phyloP scores from a whole-genome alignment of 352 stramenopile species.

The Phytopythium montanum region DNA sequence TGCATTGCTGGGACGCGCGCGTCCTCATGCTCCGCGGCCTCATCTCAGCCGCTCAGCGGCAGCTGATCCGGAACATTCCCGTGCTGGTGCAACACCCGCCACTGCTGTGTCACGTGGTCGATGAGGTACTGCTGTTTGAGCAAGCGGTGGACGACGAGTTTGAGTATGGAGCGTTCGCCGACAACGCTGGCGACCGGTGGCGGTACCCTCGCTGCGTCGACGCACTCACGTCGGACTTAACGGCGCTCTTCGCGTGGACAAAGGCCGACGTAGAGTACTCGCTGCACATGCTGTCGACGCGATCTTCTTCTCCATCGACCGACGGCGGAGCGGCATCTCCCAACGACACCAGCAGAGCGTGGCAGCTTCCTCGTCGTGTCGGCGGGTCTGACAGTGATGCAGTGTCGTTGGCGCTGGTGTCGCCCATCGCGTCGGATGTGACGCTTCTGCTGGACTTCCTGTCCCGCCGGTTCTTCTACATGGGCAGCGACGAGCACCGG shows the following conservation, averaged over 20 bases:
- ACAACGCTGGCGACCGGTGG: conserved; percentile 20
- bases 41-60: conserved; percentile 34
- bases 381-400: neutral
- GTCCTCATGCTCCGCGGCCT: conserved; percentile 56
- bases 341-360: conserved; percentile 9
- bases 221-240: conserved; percentile 45
- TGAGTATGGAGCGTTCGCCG: conserved; percentile 49
- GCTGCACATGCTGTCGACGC: conserved; percentile 29
- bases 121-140: conserved; percentile 78
- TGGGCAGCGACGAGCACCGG: conserved; percentile 58
- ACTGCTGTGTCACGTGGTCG: conserved; percentile 66
- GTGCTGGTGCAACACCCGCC: conserved; percentile 39
- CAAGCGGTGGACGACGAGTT: conserved; percentile 56
- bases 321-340: conserved; percentile 5
- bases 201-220: conserved; percentile 58
- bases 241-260: conserved; percentile 67
- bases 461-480: conserved; percentile 54
- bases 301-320: neutral
- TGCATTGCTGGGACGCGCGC: conserved; percentile 57
- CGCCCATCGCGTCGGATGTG: conserved; percentile 31
- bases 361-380: neutral
- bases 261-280: conserved; percentile 55
- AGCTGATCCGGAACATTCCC: conserved; percentile 45
- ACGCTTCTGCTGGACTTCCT: conserved; percentile 62
- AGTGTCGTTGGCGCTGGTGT: conserved; percentile 11